Evolutionary conservation across 495 filamentous ascomycete species (phyloP).

Genomic region (Lasiosphaeria ovina): DNA sequence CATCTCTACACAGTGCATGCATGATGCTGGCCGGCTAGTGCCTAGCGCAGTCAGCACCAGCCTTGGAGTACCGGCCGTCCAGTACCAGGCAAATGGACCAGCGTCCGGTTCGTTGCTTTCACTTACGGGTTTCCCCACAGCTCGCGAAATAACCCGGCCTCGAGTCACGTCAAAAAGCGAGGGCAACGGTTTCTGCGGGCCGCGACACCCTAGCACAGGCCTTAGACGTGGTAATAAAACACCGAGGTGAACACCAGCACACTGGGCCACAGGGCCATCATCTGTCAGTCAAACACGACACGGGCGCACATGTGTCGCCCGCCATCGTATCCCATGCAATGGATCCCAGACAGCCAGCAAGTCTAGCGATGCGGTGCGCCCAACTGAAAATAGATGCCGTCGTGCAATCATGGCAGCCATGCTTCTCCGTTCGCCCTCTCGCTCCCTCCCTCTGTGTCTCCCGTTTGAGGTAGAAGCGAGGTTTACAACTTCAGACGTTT

Average conservation of each 20-base stretch:
- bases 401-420: slow-evolving; percentile 14
- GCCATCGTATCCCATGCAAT: slow-evolving; percentile 25
- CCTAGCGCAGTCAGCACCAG: slow-evolving; percentile 1
- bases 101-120: too few relatives aligned
- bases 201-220: background rate
- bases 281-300: slow-evolving; percentile 7
- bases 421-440: too few relatives aligned
- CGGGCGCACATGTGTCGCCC: slow-evolving; percentile 13
- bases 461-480: too few relatives aligned
- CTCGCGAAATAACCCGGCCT: background rate
- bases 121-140: background rate
- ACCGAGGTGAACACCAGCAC: slow-evolving; percentile 6
- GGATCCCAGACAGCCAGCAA: background rate
- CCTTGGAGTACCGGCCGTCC: too few relatives aligned
- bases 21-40: background rate
- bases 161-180: background rate
- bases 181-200: background rate
- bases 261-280: background rate
- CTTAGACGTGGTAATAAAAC: slow-evolving; percentile 9
- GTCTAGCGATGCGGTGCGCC: slow-evolving; percentile 16
- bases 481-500: too few relatives aligned
- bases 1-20: background rate
- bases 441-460: too few relatives aligned
- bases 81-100: too few relatives aligned
- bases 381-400: slow-evolving; percentile 28